Evolutionary conservation across 164 flowering plant genomes (phyloP).

Genomic region (Warburgia ugandensis): DNA sequence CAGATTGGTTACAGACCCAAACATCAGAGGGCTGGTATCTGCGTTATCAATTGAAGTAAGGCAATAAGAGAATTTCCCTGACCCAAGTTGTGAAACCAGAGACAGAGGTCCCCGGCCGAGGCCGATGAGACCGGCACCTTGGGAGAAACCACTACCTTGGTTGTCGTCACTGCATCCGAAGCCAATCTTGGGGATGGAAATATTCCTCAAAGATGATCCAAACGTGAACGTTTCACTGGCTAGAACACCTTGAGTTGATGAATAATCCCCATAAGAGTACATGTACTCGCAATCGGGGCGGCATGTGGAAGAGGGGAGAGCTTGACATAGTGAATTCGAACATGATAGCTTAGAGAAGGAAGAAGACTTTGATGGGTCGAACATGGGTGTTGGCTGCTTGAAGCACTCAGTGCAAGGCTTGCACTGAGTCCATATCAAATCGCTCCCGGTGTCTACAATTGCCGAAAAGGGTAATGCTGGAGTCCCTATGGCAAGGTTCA

Average conservation of each 20-base stretch:
- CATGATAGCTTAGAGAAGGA: slow-evolving; percentile 56
- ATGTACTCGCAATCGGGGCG: slow-evolving; percentile 47
- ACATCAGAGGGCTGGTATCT: slow-evolving; percentile 43
- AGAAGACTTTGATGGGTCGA: slow-evolving; percentile 60
- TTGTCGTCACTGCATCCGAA: slow-evolving; percentile 84
- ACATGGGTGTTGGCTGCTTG: slow-evolving; percentile 52
- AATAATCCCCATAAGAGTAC: slow-evolving; percentile 71
- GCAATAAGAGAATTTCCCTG: slow-evolving; percentile 73
- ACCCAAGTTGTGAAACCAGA: slow-evolving; percentile 63
- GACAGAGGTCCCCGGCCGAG: slow-evolving; percentile 87
- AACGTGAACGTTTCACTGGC: slow-evolving; percentile 72
- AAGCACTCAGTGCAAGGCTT: slow-evolving; percentile 61
- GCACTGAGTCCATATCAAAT: slow-evolving; percentile 88
- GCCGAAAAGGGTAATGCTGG: slow-evolving; percentile 52
- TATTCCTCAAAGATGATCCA: slow-evolving; percentile 13
- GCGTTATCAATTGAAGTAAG: slow-evolving; percentile 51
- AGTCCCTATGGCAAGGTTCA: slow-evolving; percentile 62
- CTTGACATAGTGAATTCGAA: slow-evolving; percentile 36
- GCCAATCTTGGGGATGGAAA: slow-evolving; percentile 36
- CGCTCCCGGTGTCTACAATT: slow-evolving; percentile 87
- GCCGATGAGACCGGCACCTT: slow-evolving; percentile 76
- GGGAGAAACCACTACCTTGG: slow-evolving; percentile 56
- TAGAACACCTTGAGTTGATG: slow-evolving; percentile 58
- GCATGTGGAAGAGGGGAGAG: slow-evolving; percentile 46
- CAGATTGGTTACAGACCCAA: slow-evolving; percentile 40